Evolutionary conservation across 1,139 yeast species (phyloP), one percentile per base, ranked within the genome.

Genomic region (Sugiyamaella xylanicola): DNA sequence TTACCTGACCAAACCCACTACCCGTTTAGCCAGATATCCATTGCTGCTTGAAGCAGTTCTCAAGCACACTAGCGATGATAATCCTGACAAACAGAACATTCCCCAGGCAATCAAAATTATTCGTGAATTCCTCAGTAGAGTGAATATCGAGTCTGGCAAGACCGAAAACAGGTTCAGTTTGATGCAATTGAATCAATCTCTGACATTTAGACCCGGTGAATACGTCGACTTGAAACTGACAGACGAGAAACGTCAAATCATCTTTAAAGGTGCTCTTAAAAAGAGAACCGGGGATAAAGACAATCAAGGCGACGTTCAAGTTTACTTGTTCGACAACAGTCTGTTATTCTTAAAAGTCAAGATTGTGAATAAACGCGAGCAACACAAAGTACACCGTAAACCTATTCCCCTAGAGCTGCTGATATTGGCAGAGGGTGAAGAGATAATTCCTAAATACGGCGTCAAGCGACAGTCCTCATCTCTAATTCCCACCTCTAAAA

Each of bases 21-120:
- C 97, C 27, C 82, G 99, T 70, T 91, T 97, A 25, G 98, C 98
- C 9, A 79, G 98, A 63, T 93, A 95, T 71, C 97, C 96, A 61
- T 76, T 93, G 56, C 78, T 93, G 57, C 78, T 93, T 29, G 86
- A 84, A 55, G 95, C 95, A 41, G 88, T 95, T 35, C 76, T 89
- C 61, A 93, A 93, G 69, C 82, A 85, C 61, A 90, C 98, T 0
- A 82, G 79, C 53, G 86, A 86, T 13, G 87, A 82, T 40, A 82
- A 85, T 25, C 84, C 90, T 13, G 99, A 93, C 67, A 79, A 82
- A 64, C 84, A 83, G 57, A 83, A 85, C 63, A 76, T 93, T 56
- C 77, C 82, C 16, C 83, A 83, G 61, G 96, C 96, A 0, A 82
- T 89, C 63, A 88, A 83, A 54, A 84, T 86, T 65, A 81, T 93